Conservation (phyloP, 148 eudicot species). For the Nepenthes mirabilis region DNA sequence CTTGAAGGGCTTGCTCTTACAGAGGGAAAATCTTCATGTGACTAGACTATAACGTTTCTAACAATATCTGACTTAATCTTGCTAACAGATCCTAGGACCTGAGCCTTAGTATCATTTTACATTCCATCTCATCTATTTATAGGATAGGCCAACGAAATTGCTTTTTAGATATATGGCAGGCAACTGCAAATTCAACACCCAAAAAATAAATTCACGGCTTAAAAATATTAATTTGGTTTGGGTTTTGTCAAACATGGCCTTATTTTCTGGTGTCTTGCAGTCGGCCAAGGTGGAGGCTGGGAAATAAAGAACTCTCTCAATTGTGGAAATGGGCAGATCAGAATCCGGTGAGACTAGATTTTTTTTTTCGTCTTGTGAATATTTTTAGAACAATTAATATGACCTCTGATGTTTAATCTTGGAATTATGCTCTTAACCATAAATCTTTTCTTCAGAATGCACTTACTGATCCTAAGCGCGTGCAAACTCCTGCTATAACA, state of each 20-base stretch:
- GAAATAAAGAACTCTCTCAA: conserved; percentile 92
- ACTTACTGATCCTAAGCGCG: conserved; percentile 82
- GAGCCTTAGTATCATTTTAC: no score
- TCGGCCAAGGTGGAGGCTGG: conserved; percentile 88
- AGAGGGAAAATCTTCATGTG: no score
- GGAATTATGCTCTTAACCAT: conserved; percentile 1
- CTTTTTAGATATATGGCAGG: no score
- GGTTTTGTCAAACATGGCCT: not conserved
- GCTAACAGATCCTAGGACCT: no score
- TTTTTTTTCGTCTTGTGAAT: conserved; percentile 1
- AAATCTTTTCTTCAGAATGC: conserved; percentile 57
- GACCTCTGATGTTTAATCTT: not conserved
- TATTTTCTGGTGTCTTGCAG: conserved; percentile 21
- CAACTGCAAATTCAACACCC: no score
- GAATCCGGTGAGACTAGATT: conserved; percentile 46
- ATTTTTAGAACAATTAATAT: not conserved
- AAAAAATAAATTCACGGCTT: no score
- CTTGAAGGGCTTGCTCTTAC: no score
- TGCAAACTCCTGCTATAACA: conserved; percentile 55
- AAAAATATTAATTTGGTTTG: no score
- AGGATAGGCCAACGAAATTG: no score
- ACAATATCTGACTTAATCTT: no score
- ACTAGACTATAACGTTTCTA: no score
- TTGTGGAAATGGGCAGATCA: conserved; percentile 99
- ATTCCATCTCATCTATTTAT: no score